Evolutionary conservation across 2,329 filamentous ascomycete species (phyloP).

Genomic region (Claviceps pusilla): DNA sequence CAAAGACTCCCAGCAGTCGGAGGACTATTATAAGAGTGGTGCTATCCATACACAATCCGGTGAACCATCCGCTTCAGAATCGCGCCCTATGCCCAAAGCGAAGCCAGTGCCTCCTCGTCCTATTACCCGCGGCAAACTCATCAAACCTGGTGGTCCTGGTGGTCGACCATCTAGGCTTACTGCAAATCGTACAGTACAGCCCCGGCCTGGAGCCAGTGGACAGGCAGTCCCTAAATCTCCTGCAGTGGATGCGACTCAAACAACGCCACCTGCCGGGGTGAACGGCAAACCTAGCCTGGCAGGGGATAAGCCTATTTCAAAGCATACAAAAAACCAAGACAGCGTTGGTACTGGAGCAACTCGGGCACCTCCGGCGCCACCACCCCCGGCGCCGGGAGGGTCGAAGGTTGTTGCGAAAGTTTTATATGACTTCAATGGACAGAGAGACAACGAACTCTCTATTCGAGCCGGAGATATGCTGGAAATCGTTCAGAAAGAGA

Average conservation of each 20-base stretch:
- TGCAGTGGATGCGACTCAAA: conserved; percentile 11
- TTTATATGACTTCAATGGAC: conserved; percentile 79
- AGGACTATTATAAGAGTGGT: conserved; percentile 87
- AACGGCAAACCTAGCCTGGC: conserved; percentile 3
- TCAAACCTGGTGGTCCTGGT: conserved; percentile 76
- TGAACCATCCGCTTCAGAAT: conserved; percentile 68
- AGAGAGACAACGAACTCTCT: conserved; percentile 71
- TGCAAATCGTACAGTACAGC: conserved; percentile 29
- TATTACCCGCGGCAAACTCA: conserved; percentile 83
- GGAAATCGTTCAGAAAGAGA: conserved; percentile 84
- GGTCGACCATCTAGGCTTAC: conserved; percentile 63
- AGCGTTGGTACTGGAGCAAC: conserved; percentile 34
- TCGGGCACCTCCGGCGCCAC: conserved; percentile 48
- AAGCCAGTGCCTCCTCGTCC: conserved; percentile 78
- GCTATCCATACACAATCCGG: conserved; percentile 76
- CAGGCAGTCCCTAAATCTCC: conserved; percentile 21
- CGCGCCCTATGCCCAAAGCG: conserved; percentile 70
- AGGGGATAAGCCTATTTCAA: conserved; percentile 22
- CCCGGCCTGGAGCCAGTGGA: conserved; percentile 24
- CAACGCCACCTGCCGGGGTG: neutral
- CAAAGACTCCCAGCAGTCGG: conserved; percentile 64
- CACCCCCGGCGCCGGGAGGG: conserved; percentile 42
- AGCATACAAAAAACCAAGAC: conserved; percentile 40
- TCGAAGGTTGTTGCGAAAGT: conserved; percentile 75
- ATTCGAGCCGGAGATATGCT: conserved; percentile 68